These are phyloP conservation scores for Stemphylium lycopersici DNA, from an alignment of 2,329 filamentous ascomycete species.

Conservation along the genomic window DNA sequence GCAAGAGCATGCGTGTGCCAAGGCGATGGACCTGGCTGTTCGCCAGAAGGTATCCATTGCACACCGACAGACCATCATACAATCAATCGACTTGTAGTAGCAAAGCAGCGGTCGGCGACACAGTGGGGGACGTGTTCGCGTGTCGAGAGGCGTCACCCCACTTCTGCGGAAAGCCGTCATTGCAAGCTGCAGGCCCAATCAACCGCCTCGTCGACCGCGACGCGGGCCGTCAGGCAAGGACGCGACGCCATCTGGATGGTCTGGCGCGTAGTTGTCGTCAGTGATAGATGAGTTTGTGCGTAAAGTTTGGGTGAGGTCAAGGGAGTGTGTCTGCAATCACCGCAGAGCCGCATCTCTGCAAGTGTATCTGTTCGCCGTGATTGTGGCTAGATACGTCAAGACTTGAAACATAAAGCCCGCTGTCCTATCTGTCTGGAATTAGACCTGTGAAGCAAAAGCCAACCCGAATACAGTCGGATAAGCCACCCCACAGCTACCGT, in stretches of 20 bases:
- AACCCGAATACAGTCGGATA: neutral
- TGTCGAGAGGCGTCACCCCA: slow-evolving; percentile 15
- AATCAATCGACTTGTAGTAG: neutral
- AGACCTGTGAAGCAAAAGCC: neutral
- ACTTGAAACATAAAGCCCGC: neutral
- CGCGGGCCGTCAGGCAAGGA: slow-evolving; percentile 5
- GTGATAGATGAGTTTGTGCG: slow-evolving; percentile 5
- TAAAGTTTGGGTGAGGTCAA: neutral
- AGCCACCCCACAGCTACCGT: slow-evolving; percentile 4
- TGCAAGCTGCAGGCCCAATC: slow-evolving; percentile 18
- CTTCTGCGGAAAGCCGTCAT: slow-evolving; percentile 8
- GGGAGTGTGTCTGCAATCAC: slow-evolving; percentile 2
- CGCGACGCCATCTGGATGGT: slow-evolving; percentile 1
- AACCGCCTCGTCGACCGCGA: neutral
- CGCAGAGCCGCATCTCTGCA: slow-evolving; percentile 19
- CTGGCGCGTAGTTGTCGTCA: slow-evolving; percentile 11
- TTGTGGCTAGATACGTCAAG: neutral
- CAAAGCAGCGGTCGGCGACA: slow-evolving; percentile 20
- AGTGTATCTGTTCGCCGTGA: neutral
- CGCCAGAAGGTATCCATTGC: neutral
- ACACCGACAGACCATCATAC: slow-evolving; percentile 21
- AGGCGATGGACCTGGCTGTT: neutral
- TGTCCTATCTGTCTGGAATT: neutral
- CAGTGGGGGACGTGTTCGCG: slow-evolving; percentile 14
- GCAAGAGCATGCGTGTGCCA: slow-evolving; percentile 10